Base-by-base conservation (phyloP, 768 basidiomycete species). In the Leccinum truebloodii region DNA sequence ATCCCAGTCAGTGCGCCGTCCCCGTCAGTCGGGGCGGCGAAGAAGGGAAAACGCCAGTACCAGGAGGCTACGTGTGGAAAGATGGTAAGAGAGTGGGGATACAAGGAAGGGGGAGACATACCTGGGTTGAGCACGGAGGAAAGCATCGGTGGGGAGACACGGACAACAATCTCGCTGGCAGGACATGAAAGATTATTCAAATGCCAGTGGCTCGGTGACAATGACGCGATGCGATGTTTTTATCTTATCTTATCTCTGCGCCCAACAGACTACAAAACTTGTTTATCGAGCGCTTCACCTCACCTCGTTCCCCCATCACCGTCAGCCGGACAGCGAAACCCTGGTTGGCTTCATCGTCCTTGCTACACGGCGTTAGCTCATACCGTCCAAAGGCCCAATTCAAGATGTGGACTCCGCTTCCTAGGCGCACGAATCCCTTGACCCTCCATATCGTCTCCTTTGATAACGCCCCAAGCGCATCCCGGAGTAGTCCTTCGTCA, bases 381-480 rank as follows among this genome's bases (percentile, higher is more conserved):
- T 83, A 87, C 44, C 95, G 83, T 14, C 92, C 92, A 76, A 97
- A 98, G 7, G 95, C 94, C 93, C 94, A 98, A 70, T 98, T 98
- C 60, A 96, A 67, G 60, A 94, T 89, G 69, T 81, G 71, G 63
- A 75, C 66, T 8, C 76, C 73, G 3, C 68, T 64, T 26, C 64
- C 64, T 6, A 92, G 71, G 41, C 81, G 81, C 24, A 95, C 80
- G 67, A 94, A 93, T 18, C 95, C 95, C 70, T 98, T 98, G 35
- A 95, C 88, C 63, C 90, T 76, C 85, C 89, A 94, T 9, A 92
- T 77, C 1, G 76, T 73, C 68, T 93, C 92, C 63, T 88, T 90
- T 22, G 86, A 81, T 10, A 94, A 72, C 6, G 62, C 60, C 3
- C 60, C 68, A 2, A 94, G 79, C 6, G 86, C 85, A 3, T 68